Evolutionary conservation across 1,284 basidiomycete genomes (phyloP).

Genomic region (Cutaneotrichosporon mucoides): DNA sequence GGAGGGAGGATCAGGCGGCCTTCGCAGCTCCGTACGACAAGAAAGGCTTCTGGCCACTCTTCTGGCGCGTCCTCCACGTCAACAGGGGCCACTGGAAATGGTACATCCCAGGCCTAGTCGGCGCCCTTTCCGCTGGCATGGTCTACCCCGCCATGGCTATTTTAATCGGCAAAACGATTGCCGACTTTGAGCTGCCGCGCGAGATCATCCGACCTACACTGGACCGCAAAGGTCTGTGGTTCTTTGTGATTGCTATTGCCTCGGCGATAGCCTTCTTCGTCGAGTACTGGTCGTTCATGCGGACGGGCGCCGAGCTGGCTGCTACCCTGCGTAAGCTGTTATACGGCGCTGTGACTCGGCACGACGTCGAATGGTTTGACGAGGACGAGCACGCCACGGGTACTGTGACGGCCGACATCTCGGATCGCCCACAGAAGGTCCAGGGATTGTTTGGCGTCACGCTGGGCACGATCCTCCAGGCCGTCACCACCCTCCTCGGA

Average conservation of each 20-base stretch:
- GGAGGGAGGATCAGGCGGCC: slow-evolving; percentile 1
- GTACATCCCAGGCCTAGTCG: slow-evolving; percentile 43
- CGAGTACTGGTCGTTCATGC: slow-evolving; percentile 66
- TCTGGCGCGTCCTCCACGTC: slow-evolving; percentile 8
- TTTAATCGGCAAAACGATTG: slow-evolving; percentile 66
- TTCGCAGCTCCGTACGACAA: slow-evolving; percentile 6
- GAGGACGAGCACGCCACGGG: slow-evolving; percentile 75
- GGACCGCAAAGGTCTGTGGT: slow-evolving; percentile 57
- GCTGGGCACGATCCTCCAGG: slow-evolving; percentile 78
- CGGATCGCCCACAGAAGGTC: slow-evolving; percentile 87
- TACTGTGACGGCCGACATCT: slow-evolving; percentile 70
- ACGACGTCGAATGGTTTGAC: slow-evolving; percentile 88
- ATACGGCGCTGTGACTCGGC: slow-evolving; percentile 72
- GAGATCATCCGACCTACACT: slow-evolving; percentile 38
- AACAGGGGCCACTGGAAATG: slow-evolving; percentile 40
- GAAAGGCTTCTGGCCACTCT: slow-evolving; percentile 4
- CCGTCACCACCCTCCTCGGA: slow-evolving; percentile 66
- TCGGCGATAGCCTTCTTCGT: slow-evolving; percentile 60
- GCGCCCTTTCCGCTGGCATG: slow-evolving; percentile 55
- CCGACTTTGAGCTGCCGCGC: slow-evolving; percentile 53
- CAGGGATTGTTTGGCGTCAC: slow-evolving; percentile 86
- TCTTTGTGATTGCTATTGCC: slow-evolving; percentile 75
- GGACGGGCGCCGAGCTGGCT: slow-evolving; percentile 64
- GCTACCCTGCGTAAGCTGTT: slow-evolving; percentile 62
- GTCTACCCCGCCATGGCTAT: slow-evolving; percentile 84